A percentile compares a stretch with the other conserved stretches of the same genome.
These are phyloP conservation scores for Fusarium subtropicale DNA, from an alignment of 2,329 filamentous ascomycete genomes.

Conservation along the genomic window DNA sequence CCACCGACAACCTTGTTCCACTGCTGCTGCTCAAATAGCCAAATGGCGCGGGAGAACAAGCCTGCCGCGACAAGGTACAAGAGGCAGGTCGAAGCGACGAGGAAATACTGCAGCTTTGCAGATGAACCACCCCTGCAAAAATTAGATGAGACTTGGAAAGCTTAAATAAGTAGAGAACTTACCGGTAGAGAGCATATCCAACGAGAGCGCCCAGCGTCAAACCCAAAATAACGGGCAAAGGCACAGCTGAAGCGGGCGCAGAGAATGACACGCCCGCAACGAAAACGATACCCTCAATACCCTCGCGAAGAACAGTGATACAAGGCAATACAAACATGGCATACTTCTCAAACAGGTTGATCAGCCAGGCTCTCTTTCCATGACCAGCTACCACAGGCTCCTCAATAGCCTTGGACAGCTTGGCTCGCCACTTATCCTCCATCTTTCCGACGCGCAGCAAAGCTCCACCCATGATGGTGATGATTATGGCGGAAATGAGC, in stretches of 20 bases:
- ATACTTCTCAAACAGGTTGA: slow-evolving; percentile 79
- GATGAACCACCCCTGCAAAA: slow-evolving; percentile 56
- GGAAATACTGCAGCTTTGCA: slow-evolving; percentile 73
- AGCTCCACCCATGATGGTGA: slow-evolving; percentile 83
- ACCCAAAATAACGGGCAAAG: slow-evolving; percentile 79
- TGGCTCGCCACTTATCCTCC: slow-evolving; percentile 86
- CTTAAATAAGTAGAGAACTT: slow-evolving; percentile 37
- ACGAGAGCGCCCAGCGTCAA: slow-evolving; percentile 73
- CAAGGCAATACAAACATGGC: slow-evolving; percentile 89
- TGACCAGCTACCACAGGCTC: slow-evolving; percentile 57
- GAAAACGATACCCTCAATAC: slow-evolving; percentile 89
- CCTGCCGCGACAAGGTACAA: slow-evolving; percentile 87
- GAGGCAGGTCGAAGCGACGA: slow-evolving; percentile 85
- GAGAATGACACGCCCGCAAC: slow-evolving; percentile 85
- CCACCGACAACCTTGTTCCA: slow-evolving; percentile 76
- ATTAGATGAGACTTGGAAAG: slow-evolving; percentile 1
- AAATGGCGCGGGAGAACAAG: slow-evolving; percentile 81
- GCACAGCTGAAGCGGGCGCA: slow-evolving; percentile 79
- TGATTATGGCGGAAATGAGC: slow-evolving; percentile 82
- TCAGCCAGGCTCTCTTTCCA: slow-evolving; percentile 61
- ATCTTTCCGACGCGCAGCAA: slow-evolving; percentile 85
- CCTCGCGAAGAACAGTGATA: slow-evolving; percentile 85
- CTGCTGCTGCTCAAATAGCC: slow-evolving; percentile 77
- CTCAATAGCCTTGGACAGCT: slow-evolving; percentile 78
- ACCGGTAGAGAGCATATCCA: slow-evolving; percentile 84